These are phyloP conservation scores for Leptomonas pyrrhocoris DNA, from an alignment of 208 protist species.

Conservation along the genomic window DNA sequence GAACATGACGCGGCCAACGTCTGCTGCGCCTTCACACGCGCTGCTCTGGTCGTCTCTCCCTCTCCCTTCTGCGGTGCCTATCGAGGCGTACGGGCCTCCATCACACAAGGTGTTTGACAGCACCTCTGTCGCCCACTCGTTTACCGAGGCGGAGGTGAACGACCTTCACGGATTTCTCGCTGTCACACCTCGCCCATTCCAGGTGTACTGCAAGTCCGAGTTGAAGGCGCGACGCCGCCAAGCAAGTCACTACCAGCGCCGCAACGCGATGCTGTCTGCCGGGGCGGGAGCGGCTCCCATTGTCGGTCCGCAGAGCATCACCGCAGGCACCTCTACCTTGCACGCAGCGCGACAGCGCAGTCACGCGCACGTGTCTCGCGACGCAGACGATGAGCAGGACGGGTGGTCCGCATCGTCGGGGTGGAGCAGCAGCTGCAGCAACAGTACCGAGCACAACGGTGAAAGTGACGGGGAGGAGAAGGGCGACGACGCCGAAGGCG, in stretches of 20 bases:
- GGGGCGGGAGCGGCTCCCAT: not conserved
- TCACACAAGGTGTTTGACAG: constrained; percentile 19
- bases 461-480: constrained; percentile 4
- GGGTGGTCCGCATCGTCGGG: constrained; percentile 32
- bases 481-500: not conserved
- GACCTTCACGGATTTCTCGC: constrained; percentile 14
- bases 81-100: constrained; percentile 20
- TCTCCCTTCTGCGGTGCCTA: constrained; percentile 9
- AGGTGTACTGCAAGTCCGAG: constrained; percentile 23
- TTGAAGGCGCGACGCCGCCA: constrained; percentile 19
- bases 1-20: constrained; percentile 2
- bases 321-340: not conserved
- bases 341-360: not conserved
- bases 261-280: constrained; percentile 12
- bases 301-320: not conserved
- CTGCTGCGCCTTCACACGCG: not conserved
- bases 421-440: constrained; percentile 31
- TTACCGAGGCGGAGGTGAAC: constrained; percentile 13
- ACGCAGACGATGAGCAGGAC: constrained; percentile 17
- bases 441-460: not conserved
- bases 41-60: constrained; percentile 18
- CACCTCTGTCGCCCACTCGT: constrained; percentile 23
- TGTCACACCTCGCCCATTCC: constrained; percentile 12
- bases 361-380: not conserved
- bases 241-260: constrained; percentile 1